phyloP scores from a whole-genome alignment of 306 rosid species.

The Canavalia ensiformis region DNA sequence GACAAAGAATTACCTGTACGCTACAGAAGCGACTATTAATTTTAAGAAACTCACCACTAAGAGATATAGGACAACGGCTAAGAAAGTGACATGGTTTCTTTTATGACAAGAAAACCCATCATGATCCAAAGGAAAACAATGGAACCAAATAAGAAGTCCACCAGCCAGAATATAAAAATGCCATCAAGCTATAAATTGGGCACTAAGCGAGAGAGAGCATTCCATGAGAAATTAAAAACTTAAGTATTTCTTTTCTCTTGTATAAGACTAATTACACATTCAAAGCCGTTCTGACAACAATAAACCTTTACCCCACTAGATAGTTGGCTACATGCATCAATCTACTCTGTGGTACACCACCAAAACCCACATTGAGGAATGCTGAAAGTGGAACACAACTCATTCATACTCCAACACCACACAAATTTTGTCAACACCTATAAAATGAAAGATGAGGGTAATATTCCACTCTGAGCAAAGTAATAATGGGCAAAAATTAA shows the following conservation, averaged over 20 bases:
- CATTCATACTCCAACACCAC: background rate
- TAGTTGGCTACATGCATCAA: background rate
- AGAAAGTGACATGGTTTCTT: conserved; percentile 7
- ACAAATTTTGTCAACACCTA: background rate
- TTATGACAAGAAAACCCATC: conserved; percentile 11
- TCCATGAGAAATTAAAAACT: background rate
- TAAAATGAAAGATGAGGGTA: background rate
- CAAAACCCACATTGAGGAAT: conserved; percentile 12
- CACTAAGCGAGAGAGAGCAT: background rate
- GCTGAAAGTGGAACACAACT: background rate
- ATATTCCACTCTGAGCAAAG: background rate
- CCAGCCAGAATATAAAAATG: background rate
- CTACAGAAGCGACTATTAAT: background rate
- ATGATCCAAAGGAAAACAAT: conserved; percentile 10
- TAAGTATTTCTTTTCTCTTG: background rate
- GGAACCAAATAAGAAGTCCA: conserved; percentile 20
- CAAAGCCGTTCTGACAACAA: background rate
- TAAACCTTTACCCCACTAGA: background rate
- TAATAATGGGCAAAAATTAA: background rate
- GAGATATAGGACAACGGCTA: background rate
- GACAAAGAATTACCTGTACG: conserved; percentile 22
- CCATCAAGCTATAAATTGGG: conserved; percentile 9
- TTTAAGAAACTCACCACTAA: conserved; percentile 12
- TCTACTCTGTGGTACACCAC: background rate
- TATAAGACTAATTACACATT: background rate